A percentile compares a stretch with the other conserved stretches of the same genome.
Conservation (phyloP, 768 basidiomycete genomes). For the Mycena vitilis region DNA sequence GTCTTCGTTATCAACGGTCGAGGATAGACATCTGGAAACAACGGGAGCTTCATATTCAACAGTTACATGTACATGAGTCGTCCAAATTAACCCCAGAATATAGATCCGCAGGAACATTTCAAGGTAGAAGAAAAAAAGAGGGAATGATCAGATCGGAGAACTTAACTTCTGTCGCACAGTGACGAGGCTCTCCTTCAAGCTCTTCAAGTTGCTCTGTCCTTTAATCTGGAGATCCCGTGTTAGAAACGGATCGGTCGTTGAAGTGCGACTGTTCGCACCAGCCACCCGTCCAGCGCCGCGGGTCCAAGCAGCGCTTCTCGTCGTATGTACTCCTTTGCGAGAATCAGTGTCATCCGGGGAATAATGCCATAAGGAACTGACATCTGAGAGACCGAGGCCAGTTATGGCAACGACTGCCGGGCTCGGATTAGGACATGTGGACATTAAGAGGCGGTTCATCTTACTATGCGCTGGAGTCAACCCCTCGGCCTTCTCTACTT, state of each 20-base stretch:
- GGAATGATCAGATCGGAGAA: neutral
- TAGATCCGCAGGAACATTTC: too few relatives aligned
- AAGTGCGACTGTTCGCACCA: conserved; percentile 14
- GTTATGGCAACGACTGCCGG: conserved; percentile 30
- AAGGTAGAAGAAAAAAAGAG: neutral
- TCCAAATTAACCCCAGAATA: too few relatives aligned
- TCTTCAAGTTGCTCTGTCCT: conserved; percentile 26
- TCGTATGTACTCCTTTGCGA: conserved; percentile 24
- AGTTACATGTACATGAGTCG: too few relatives aligned
- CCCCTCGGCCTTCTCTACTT: conserved; percentile 23
- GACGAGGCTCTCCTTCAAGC: conserved; percentile 25
- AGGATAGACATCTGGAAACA: too few relatives aligned
- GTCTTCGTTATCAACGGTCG: too few relatives aligned
- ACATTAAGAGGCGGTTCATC: neutral
- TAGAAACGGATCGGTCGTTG: neutral
- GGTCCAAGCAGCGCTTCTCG: conserved; percentile 21
- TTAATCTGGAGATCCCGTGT: conserved; percentile 22
- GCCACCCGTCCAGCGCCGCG: conserved; percentile 33
- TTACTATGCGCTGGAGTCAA: conserved; percentile 25
- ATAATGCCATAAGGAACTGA: neutral
- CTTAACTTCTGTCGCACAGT: conserved; percentile 13
- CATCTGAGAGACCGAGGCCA: conserved; percentile 28
- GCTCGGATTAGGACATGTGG: neutral
- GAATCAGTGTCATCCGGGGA: neutral
- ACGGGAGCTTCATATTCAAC: too few relatives aligned